phyloP scores from a whole-genome alignment of 805 yeast species.

The Cephaloascus albidus region DNA sequence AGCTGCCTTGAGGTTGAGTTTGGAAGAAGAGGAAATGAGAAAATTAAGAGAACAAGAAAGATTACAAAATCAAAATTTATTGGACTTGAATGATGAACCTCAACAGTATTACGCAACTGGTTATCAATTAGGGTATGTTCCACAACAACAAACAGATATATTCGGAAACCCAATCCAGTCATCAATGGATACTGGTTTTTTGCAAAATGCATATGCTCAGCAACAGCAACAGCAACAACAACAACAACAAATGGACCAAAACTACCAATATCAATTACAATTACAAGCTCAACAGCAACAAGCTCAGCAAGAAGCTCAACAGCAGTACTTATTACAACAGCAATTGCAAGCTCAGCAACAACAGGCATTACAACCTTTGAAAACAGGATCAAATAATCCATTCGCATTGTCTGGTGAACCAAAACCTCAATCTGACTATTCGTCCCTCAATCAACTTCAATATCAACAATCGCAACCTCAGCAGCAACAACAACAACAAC shows the following conservation, averaged over 20 bases:
- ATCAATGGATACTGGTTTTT: conserved; percentile 45
- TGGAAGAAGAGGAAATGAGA: conserved; percentile 72
- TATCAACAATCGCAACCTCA: conserved; percentile 14
- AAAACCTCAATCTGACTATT: conserved; percentile 10
- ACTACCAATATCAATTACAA: conserved; percentile 15
- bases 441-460: conserved; percentile 6
- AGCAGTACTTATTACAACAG: conserved; percentile 11
- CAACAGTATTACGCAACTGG: conserved; percentile 20
- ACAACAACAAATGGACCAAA: conserved; percentile 6
- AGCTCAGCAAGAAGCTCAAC: conserved; percentile 28
- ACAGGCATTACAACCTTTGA: conserved; percentile 38
- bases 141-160: conserved; percentile 40
- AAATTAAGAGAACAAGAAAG: conserved; percentile 22
- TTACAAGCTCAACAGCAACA: conserved; percentile 18
- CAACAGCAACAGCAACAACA: conserved; percentile 10
- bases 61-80: conserved; percentile 33
- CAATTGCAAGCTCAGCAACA: conserved; percentile 17
- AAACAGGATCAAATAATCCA: conserved; percentile 74
- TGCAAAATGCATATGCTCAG: conserved; percentile 32
- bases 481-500: conserved; percentile 14
- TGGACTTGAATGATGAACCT: conserved; percentile 44
- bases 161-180: conserved; percentile 58
- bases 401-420: conserved; percentile 38
- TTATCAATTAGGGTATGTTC: conserved; percentile 11
- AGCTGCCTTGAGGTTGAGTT: conserved; percentile 59